Evolutionary conservation across 768 basidiomycete genomes (phyloP), one percentile per base, ranked within the genome.

Genomic region (Sporobolomyces phaffii): DNA sequence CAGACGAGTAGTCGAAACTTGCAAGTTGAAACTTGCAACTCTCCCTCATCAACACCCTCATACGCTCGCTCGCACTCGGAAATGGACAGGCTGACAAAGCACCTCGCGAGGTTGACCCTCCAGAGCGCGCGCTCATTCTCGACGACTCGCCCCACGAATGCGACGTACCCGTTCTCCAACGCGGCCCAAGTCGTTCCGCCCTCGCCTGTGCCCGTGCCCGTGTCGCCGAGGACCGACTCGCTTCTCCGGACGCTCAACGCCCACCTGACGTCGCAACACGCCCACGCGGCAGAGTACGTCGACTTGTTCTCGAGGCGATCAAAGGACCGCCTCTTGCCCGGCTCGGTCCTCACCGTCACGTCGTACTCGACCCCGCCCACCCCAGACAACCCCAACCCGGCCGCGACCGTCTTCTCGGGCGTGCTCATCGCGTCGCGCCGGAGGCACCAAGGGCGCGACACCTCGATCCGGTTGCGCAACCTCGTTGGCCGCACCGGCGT

Each of bases 401-500:
- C 60, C 1, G 70, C 76, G 15, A 73, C 77, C 18, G 57, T 73
- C 24, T 98, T 97, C 79, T 89, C 91, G 9, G 94, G 94, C 40
- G 88, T 97, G 49, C 81, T 98, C 63, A 82, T 96, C 73, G 84
- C 85, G 34, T 83, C 93, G 71, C 84, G 90, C 57, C 66, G 77
- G 13, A 53, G 77, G 28, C 83, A 90, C 73, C 84, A 88, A 43
- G 93, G 92, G 1, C 82, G 85, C 33, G 90, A 91, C 79, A 91
- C 90, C 31, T 87, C 86, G n/a, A 89, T 98, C 75, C 81, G 86
- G 59, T 79, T 98, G 57, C 84, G 94, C 70, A 97, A 97, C 78
- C 84, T 96, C 71, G 83, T 98, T 58, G 88, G 90, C 73, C 83
- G 91, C 69, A 90, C 88, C 17, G 93, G 92, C 17, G 87, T 96